Base-by-base conservation (phyloP, 1,139 yeast species). In the Protomyces inundatus region DNA sequence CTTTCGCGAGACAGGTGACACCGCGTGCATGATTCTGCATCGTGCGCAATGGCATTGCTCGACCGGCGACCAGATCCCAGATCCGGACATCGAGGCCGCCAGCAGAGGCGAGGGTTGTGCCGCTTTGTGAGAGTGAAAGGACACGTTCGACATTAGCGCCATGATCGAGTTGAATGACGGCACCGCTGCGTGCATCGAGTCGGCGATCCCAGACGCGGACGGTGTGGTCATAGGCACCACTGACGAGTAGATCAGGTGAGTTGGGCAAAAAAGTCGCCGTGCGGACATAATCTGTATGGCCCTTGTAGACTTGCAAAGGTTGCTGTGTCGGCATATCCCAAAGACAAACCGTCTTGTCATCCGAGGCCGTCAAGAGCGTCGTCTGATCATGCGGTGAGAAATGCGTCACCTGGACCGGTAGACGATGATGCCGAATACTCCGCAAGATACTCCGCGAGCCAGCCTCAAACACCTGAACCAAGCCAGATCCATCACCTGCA, bases 351-450 rank as follows among this genome's bases (percentile, higher is more conserved):
- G 85, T 81, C 71, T 95, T 81, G 76, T 93, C 98, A 76, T 93
- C 98, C 3, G 96, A 87, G 4, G 96, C 97, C 3, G 97, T 88
- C 34, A 90, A 79, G 66, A 93, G 76, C 66, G 88, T 87, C 55
- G 89, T 84, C 16, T 85, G 82, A 52, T 84, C 79, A 3, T 85
- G 78, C 9, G 95, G 90, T 70, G 89, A 93, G 76, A 90, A 93
- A 73, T 88, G 90, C n/a, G 97, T 90, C 35, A 91, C 96, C 72
- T 89, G 97, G 0, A 96, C 88, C 9, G 98, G 91, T 74, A 89
- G 90, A 23, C 86, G 78, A 0, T 95, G 86, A 2, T 97, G 96
- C 65, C 83, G 82, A 57, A 93, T 79, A 42, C 95, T 85, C 52
- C 91, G 89, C 65, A 93, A 79, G 52, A 90, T 79, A 33, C 89